A percentile compares a stretch with the other conserved stretches of the same genome.
Conservation (phyloP, 1,284 basidiomycete species). For the Gomphus sp. region DNA sequence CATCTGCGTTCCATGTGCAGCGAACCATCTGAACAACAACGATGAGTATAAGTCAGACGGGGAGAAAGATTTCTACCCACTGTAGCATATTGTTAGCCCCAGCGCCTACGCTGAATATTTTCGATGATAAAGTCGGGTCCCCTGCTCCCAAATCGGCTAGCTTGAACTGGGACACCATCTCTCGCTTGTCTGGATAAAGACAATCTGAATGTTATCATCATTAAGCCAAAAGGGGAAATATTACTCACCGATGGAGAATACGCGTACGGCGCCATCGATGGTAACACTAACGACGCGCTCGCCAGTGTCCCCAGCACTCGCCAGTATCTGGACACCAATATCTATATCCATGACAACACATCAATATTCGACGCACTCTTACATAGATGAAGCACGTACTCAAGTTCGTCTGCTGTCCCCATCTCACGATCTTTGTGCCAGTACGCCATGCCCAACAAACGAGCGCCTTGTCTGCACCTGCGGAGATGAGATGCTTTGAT, state of each 20-base stretch:
- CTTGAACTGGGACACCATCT: conserved; percentile 90
- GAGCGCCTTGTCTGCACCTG: conserved; percentile 82
- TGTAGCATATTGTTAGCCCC: conserved; percentile 80
- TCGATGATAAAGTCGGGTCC: conserved; percentile 54
- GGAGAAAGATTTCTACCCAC: conserved; percentile 28
- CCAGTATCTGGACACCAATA: conserved; percentile 80
- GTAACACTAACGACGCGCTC: conserved; percentile 82
- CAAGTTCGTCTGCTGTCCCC: conserved; percentile 89
- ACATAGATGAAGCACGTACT: conserved; percentile 19
- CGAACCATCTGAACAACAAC: conserved; percentile 60
- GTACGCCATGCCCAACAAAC: conserved; percentile 87
- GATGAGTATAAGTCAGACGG: neutral
- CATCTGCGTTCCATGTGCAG: conserved; percentile 84
- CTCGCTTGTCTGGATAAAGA: conserved; percentile 42
- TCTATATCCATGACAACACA: conserved; percentile 17
- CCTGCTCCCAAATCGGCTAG: conserved; percentile 68
- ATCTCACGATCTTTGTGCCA: conserved; percentile 81
- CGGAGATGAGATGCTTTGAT: conserved; percentile 77
- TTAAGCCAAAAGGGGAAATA: neutral
- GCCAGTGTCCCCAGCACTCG: conserved; percentile 44
- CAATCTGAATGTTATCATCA: conserved; percentile 3
- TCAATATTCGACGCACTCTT: neutral
- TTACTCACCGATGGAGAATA: conserved; percentile 76
- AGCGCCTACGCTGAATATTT: conserved; percentile 63
- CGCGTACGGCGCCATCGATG: conserved; percentile 84